Evolutionary conservation across 2,329 filamentous ascomycete species (phyloP), one percentile per base, ranked within the genome.

Genomic region (Basipetospora chlamydospora): DNA sequence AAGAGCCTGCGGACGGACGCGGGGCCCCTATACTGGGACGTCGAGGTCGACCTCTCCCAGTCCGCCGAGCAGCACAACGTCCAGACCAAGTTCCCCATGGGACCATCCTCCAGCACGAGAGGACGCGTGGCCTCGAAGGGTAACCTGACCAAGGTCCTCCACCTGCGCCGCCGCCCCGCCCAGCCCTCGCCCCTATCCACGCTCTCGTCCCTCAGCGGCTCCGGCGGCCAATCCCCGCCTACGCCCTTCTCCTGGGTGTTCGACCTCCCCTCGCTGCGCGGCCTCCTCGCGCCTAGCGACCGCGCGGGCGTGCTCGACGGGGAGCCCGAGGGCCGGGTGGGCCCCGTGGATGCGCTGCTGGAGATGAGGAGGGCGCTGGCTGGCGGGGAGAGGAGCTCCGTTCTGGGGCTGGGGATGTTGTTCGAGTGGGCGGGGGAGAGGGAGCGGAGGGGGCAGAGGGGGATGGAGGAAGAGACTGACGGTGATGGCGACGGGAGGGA

Each of bases 161-260:
- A 77, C 48, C 73, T 94, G 4, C 73, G 80, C 13, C 68, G 80
- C 12, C 73, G 85, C 38, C 70, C 78, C 11, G 66, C 75, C 28
- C 70, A 73, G 44, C 79, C 82, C 45, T 69, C 67, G 6, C 67
- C 73, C 7, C 93, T 94, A 52, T 77, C 81, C 0, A 84, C 84
- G 0, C 65, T 93, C 11, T 69, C 77, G 3, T 81, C 82, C 0
- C 65, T 92, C 20, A 82, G 80, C 39, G 50, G 48, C 22, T 43
- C 46, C 4, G 49, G 51, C 17, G 17, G 20, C 2, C 9, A 25
- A 8, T 9, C 17, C 23, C 46, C 47, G 13, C 41, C 51, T 7
- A 51, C 58, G 4, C 62, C 81, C 1, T 71, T 88, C 48, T 74
- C 80, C 42, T 88, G 83, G 80, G 51, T 94, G 2, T 84, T 93